phyloP scores from a whole-genome alignment of 805 yeast species.

The Pichia eremophila region DNA sequence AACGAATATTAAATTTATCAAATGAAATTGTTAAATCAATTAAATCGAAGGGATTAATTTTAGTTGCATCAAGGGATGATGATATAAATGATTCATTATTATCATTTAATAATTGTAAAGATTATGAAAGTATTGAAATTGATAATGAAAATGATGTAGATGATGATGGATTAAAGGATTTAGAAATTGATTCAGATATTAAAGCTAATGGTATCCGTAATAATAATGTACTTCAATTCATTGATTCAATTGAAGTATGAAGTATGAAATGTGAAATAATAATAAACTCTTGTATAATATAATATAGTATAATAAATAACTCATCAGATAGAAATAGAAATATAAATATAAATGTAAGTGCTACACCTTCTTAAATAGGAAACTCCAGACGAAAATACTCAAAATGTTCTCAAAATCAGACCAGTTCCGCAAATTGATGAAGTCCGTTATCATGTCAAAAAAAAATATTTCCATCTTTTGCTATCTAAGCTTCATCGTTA shows the following conservation, averaged over 20 bases:
- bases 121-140: background rate
- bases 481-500: no score
- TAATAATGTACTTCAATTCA: slow-evolving; percentile 56
- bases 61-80: slow-evolving; percentile 43
- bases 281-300: no score
- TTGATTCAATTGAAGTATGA: slow-evolving; percentile 40
- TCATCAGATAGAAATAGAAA: no score
- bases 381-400: background rate
- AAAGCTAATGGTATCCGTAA: slow-evolving; percentile 58
- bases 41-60: slow-evolving; percentile 68
- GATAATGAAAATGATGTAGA: slow-evolving; percentile 10
- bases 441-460: background rate
- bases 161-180: slow-evolving; percentile 9
- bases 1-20: slow-evolving; percentile 58
- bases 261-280: background rate
- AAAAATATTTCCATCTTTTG: no score
- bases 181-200: slow-evolving; percentile 19
- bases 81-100: slow-evolving; percentile 1
- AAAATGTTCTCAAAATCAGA: background rate
- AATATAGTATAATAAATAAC: no score
- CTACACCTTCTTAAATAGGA: no score
- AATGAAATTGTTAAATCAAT: slow-evolving; percentile 70
- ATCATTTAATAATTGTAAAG: background rate
- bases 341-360: no score
- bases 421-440: no score